These are phyloP conservation scores for Candida lessepsii DNA, from an alignment of 805 yeast species.

Conservation along the genomic window DNA sequence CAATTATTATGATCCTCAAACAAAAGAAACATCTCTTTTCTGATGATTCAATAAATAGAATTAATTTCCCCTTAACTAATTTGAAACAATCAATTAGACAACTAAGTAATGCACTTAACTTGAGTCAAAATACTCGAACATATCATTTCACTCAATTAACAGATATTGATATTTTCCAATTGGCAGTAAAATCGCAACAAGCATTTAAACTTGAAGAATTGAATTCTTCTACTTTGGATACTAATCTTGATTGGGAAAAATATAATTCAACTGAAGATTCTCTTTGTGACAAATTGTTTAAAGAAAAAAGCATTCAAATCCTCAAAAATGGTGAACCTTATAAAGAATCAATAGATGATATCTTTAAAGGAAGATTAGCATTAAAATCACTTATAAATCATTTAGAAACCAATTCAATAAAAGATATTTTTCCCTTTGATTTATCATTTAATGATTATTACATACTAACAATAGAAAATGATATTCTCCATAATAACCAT, in stretches of 20 bases:
- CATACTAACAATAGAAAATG: slow-evolving; percentile 32
- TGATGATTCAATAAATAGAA: slow-evolving; percentile 20
- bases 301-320: slow-evolving; percentile 9
- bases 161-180: slow-evolving; percentile 27
- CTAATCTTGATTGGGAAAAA: slow-evolving; percentile 10
- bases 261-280: slow-evolving; percentile 11
- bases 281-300: slow-evolving; percentile 12
- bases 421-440: slow-evolving; percentile 29
- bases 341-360: not conserved
- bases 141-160: slow-evolving; percentile 34
- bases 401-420: slow-evolving; percentile 9
- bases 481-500: slow-evolving; percentile 25
- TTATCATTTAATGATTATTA: slow-evolving; percentile 24
- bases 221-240: not conserved
- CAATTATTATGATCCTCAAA: slow-evolving; percentile 28
- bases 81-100: slow-evolving; percentile 13
- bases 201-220: not conserved
- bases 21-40: slow-evolving; percentile 29
- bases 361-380: not conserved
- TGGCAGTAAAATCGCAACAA: slow-evolving; percentile 19
- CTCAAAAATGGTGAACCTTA: slow-evolving; percentile 1
- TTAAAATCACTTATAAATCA: not conserved
- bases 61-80: slow-evolving; percentile 21
- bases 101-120: slow-evolving; percentile 7
- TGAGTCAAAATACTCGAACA: slow-evolving; percentile 14